These are phyloP conservation scores for Verbascum thapsus DNA, from an alignment of 257 asterid species.

Conservation along the genomic window DNA sequence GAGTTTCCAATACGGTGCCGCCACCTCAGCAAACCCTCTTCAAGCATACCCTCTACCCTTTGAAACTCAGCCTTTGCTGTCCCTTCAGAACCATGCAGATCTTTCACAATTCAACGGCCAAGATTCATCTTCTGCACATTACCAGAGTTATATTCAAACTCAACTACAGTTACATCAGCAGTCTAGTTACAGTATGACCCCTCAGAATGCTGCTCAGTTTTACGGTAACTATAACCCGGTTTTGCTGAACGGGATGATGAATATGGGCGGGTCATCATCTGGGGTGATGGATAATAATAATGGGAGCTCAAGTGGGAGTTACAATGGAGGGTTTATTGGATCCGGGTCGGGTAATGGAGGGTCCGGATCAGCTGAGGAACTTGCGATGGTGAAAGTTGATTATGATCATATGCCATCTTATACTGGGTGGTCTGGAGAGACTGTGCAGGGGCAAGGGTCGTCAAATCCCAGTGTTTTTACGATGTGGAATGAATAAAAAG, in stretches of 20 bases:
- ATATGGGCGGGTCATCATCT: slow-evolving; percentile 48
- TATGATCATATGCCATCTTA: slow-evolving; percentile 58
- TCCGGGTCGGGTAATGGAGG: slow-evolving; percentile 39
- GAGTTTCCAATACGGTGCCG: slow-evolving; percentile 52
- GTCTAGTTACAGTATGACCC: slow-evolving; percentile 23
- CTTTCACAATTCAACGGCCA: slow-evolving; percentile 42
- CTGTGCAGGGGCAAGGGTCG: no score
- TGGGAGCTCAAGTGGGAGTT: no score
- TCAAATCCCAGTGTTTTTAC: no score
- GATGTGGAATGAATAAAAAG: slow-evolving; percentile 74
- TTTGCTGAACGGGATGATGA: slow-evolving; percentile 65
- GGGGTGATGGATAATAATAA: slow-evolving; percentile 45
- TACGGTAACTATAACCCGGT: slow-evolving; percentile 53
- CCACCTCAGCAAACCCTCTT: no score
- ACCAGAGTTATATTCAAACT: slow-evolving; percentile 59
- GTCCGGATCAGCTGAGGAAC: slow-evolving; percentile 48
- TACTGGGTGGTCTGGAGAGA: slow-evolving; percentile 69
- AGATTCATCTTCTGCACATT: slow-evolving; percentile 35
- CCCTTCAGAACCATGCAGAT: slow-evolving; percentile 64
- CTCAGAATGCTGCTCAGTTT: slow-evolving; percentile 26
- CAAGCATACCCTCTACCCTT: slow-evolving; percentile 51
- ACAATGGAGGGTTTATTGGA: slow-evolving; percentile 61
- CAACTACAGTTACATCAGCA: slow-evolving; percentile 57
- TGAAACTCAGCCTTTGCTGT: slow-evolving; percentile 47
- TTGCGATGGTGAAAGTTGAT: slow-evolving; percentile 69